Percentiles rank a stretch among this genome's conserved stretches.
Conservation (phyloP, 139 green algal genomes). For the Zygnema cylindricum region DNA sequence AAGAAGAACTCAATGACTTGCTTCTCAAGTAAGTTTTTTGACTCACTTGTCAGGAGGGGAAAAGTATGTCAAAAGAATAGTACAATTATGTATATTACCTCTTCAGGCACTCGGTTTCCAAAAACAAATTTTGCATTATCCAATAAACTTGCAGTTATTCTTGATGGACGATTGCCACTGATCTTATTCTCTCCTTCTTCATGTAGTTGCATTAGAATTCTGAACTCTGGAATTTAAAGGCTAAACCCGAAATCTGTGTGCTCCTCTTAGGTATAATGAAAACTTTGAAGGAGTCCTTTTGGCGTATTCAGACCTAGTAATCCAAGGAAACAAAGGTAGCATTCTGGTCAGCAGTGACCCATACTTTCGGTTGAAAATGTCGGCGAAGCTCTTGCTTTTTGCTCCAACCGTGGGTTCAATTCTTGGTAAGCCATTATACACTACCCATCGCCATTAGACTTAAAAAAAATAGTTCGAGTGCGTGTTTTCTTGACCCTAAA, state of each 20-base stretch:
- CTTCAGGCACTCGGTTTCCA: too few species aligned
- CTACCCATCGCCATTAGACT: background rate
- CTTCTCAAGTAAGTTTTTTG: constrained; percentile 23
- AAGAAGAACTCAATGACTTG: background rate
- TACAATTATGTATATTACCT: background rate
- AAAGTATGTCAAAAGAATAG: background rate
- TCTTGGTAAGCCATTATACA: constrained; percentile 56
- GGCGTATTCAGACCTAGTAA: background rate
- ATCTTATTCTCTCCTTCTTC: too few species aligned
- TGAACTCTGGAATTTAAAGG: too few species aligned
- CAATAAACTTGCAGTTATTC: too few species aligned
- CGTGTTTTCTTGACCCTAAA: background rate
- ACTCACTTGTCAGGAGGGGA: background rate
- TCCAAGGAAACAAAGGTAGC: background rate
- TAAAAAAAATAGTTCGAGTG: background rate
- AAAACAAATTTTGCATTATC: too few species aligned
- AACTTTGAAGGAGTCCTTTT: constrained; percentile 6
- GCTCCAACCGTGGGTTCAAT: constrained; percentile 52
- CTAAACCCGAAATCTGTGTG: too few species aligned
- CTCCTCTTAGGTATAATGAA: constrained; percentile 11
- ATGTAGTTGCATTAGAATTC: too few species aligned
- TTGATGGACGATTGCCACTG: too few species aligned
- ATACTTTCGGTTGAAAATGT: constrained; percentile 65
- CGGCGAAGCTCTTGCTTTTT: constrained; percentile 66
- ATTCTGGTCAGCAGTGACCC: constrained; percentile 57